Percentiles rank a stretch among this genome's conserved stretches.
Evolutionary conservation across 371 early-diverging fungal species (phyloP).

Genomic region (Circinella minor): DNA sequence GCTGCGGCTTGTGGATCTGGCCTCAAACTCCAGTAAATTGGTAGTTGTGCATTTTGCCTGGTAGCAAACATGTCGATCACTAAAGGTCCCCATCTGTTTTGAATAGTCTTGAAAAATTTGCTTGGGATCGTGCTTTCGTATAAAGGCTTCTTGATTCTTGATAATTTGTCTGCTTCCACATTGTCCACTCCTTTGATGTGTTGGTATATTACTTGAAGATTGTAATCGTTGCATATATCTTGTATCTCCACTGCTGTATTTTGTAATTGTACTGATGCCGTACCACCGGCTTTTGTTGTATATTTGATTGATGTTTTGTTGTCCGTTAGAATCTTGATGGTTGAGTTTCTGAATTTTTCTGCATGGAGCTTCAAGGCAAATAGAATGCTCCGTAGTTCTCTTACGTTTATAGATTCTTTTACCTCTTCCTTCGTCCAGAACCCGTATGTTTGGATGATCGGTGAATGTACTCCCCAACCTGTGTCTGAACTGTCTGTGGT

Average conservation of each 20-base stretch:
- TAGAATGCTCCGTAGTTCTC: slow-evolving; percentile 25
- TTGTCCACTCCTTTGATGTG: slow-evolving; percentile 26
- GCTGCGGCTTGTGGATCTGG: slow-evolving; percentile 29
- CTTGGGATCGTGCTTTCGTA: slow-evolving; percentile 9
- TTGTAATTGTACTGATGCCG: slow-evolving; percentile 21
- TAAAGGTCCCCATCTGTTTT: slow-evolving; percentile 10
- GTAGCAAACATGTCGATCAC: slow-evolving; percentile 40
- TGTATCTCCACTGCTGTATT: slow-evolving; percentile 19
- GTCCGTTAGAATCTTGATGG: slow-evolving; percentile 21
- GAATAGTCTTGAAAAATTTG: slow-evolving; percentile 14
- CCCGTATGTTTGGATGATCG: slow-evolving; percentile 4
- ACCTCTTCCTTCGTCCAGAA: slow-evolving; percentile 24
- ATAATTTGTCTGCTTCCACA: slow-evolving; percentile 17
- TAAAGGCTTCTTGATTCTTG: slow-evolving; percentile 14
- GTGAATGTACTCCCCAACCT: slow-evolving; percentile 18
- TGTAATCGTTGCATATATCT: slow-evolving; percentile 10
- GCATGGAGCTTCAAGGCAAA: slow-evolving; percentile 21
- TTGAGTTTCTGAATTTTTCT: slow-evolving; percentile 9
- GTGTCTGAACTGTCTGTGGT: neutral
- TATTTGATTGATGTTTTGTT: slow-evolving; percentile 36
- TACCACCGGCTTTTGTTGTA: slow-evolving; percentile 21
- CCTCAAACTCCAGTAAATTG: slow-evolving; percentile 22
- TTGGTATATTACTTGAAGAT: slow-evolving; percentile 13
- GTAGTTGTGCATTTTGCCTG: slow-evolving; percentile 19
- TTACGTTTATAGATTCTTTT: slow-evolving; percentile 24